Evolutionary conservation across 2,329 filamentous ascomycete species (phyloP).

Genomic region (Xylaria sp.): DNA sequence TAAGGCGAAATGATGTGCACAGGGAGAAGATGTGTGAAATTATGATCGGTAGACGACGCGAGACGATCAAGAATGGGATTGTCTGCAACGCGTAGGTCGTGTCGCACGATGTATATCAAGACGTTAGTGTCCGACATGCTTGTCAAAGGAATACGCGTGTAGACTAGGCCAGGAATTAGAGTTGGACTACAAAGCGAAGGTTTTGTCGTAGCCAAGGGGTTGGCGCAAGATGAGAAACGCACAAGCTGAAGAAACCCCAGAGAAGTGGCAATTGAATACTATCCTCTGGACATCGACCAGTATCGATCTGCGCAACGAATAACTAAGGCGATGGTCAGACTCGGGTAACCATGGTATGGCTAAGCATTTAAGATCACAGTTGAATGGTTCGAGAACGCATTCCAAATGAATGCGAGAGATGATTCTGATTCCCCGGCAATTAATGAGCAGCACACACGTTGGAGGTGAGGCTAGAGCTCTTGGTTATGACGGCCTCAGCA

Average conservation of each 20-base stretch:
- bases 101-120: slow-evolving; percentile 76
- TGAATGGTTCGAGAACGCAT: not conserved
- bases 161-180: slow-evolving; percentile 15
- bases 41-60: slow-evolving; percentile 60
- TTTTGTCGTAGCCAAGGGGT: not conserved
- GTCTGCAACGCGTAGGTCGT: slow-evolving; percentile 78
- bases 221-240: not conserved
- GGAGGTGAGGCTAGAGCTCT: slow-evolving; percentile 7
- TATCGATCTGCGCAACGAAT: not conserved
- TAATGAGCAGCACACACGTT: not conserved
- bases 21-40: slow-evolving; percentile 76
- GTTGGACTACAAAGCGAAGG: slow-evolving; percentile 22
- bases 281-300: not conserved
- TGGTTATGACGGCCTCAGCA: slow-evolving; percentile 10
- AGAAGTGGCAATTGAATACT: not conserved
- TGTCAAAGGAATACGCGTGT: slow-evolving; percentile 19
- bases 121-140: slow-evolving; percentile 58
- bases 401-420: not conserved
- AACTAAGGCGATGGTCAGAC: not conserved
- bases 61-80: slow-evolving; percentile 76
- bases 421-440: not conserved
- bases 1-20: slow-evolving; percentile 75
- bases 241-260: not conserved
- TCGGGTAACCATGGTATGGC: not conserved
- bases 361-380: not conserved